phyloP scores from a whole-genome alignment of 345 rosid genomes.

The Corchorus capsularis region DNA sequence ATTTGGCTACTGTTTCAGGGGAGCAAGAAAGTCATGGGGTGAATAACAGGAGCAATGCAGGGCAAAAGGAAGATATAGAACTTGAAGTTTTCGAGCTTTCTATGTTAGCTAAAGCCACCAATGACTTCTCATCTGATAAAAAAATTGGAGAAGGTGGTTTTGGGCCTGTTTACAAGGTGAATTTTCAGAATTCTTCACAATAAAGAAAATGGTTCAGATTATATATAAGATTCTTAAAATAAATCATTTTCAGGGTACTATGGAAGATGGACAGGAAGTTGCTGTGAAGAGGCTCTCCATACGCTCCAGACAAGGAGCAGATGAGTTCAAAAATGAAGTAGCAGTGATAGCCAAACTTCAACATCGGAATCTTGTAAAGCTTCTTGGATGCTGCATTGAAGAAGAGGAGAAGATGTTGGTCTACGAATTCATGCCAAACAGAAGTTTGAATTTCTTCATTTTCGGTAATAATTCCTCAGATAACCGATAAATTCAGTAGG shows the following conservation, averaged over 20 bases:
- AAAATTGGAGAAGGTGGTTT: conserved; percentile 48
- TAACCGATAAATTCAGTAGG: not conserved
- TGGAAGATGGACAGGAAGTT: conserved; percentile 39
- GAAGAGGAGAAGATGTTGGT: not conserved
- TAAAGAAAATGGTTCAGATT: not conserved
- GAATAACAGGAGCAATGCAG: not conserved
- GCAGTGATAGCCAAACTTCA: not conserved
- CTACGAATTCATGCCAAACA: not conserved
- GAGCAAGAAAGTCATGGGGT: not conserved
- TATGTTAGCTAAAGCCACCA: conserved; percentile 27
- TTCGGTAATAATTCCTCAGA: not conserved
- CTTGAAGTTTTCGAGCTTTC: conserved; percentile 10
- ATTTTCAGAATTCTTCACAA: not conserved
- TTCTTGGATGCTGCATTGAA: conserved; percentile 13
- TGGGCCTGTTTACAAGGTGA: too few relatives aligned
- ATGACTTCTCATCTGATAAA: conserved; percentile 30
- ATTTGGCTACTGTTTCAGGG: not conserved
- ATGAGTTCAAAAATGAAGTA: conserved; percentile 2
- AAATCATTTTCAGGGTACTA: not conserved
- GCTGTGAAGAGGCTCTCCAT: conserved; percentile 48
- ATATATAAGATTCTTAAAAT: not conserved
- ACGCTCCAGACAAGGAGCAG: not conserved
- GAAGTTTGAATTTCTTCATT: not conserved
- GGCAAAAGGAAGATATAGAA: conserved; percentile 13
- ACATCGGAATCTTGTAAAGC: conserved; percentile 16